Base-by-base conservation (phyloP, 2,329 filamentous ascomycete genomes). In the Penicillium sp. region DNA sequence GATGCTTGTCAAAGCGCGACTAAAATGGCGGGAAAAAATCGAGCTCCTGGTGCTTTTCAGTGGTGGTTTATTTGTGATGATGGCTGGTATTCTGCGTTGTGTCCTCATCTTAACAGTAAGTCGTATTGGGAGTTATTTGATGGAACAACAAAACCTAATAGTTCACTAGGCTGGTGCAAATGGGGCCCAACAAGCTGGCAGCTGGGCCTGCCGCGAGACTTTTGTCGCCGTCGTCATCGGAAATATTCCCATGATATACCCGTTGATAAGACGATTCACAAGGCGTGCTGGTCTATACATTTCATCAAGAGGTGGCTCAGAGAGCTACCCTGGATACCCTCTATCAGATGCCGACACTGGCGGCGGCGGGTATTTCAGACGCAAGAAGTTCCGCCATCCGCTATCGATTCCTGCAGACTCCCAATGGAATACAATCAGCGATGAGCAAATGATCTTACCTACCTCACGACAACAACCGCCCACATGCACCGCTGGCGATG, bases 21-120 rank as follows among this genome's bases (percentile, higher is more conserved):
- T 87, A 6, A 74, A 71, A 9, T 73, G 76, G 21, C 68, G 72
- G 5, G 82, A 81, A 62, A 87, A 86, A 64, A 61, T 80, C 1
- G 78, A 80, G 3, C 72, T 86, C 0, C 72, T 82, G 2, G 58
- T 83, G 5, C 74, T 87, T 16, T 86, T 85, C 66, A 79, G 78
- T 36, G 82, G 82, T 13, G 83, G 81, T 6, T 64, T 81, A 13
- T 84, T 86, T 62, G 79, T 84, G 47, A 84, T 82, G 62, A 76
- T 80, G 40, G 79, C 79, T 21, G 81, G 80, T 4, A 78, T 84
- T 54, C 70, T 86, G 9, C 81, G 83, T 41, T 82, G 79, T 52
- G 76, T 82, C 5, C 68, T 82, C 7, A 82, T 84, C 46, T 55
- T 82, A 29, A 78, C 72, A 2, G 75, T 76, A 60, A 51, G 63